These are phyloP conservation scores for Lagenidium sp. DNA, from an alignment of 352 stramenopile species.

Conservation along the genomic window DNA sequence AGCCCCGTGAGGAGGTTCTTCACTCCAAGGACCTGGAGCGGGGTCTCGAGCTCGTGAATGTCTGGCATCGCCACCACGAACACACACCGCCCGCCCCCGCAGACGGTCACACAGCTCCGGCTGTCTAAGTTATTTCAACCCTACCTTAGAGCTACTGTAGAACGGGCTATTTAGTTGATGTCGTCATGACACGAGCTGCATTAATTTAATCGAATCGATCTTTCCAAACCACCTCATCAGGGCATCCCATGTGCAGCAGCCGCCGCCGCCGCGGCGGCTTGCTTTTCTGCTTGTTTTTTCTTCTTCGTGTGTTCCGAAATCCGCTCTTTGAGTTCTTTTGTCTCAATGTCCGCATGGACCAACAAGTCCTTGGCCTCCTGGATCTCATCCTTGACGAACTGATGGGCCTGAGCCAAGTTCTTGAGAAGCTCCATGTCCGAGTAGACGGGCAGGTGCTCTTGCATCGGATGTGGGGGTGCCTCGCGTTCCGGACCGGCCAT, in stretches of 20 bases:
- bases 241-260: background rate
- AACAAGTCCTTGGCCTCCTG: constrained; percentile 64
- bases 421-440: constrained; percentile 86
- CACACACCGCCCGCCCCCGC: constrained; percentile 14
- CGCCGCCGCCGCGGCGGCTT: constrained; percentile 13
- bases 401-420: constrained; percentile 70
- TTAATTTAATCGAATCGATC: too few species aligned
- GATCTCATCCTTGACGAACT: constrained; percentile 69
- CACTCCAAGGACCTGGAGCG: constrained; percentile 37
- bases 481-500: constrained; percentile 62
- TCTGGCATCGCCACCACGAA: constrained; percentile 42
- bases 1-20: constrained; percentile 21
- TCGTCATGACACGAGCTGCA: background rate
- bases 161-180: constrained; percentile 1
- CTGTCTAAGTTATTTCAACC: too few species aligned
- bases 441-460: constrained; percentile 84
- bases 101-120: too few species aligned
- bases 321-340: constrained; percentile 66
- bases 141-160: too few species aligned
- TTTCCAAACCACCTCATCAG: too few species aligned
- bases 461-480: constrained; percentile 52
- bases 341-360: constrained; percentile 52
- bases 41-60: constrained; percentile 59
- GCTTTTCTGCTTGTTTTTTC: constrained; percentile 58
- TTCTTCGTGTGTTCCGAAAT: constrained; percentile 73